phyloP scores from a whole-genome alignment of 2,329 filamentous ascomycete species.

The Aspergillus unguis region DNA sequence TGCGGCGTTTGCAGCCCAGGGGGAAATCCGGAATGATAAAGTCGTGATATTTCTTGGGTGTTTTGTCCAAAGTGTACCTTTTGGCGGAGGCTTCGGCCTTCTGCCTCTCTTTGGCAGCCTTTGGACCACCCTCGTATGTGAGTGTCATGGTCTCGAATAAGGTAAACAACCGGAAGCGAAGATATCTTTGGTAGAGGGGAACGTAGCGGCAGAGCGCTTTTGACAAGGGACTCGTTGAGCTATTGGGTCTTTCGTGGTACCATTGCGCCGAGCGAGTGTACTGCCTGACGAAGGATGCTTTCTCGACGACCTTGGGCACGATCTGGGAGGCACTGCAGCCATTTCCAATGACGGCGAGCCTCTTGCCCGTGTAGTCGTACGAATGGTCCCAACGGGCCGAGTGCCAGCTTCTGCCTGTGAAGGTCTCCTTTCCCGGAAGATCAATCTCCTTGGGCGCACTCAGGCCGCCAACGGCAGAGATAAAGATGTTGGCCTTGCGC shows the following conservation, averaged over 20 bases:
- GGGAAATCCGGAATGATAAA: slow-evolving; percentile 18
- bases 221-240: slow-evolving; percentile 24
- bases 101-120: slow-evolving; percentile 13
- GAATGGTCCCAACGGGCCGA: slow-evolving; percentile 28
- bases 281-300: slow-evolving; percentile 24
- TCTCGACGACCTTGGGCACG: slow-evolving; percentile 23
- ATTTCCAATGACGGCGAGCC: slow-evolving; percentile 31
- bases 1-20: slow-evolving; percentile 8
- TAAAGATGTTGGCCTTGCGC: slow-evolving; percentile 14
- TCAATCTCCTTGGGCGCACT: slow-evolving; percentile 24
- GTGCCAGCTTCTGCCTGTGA: slow-evolving; percentile 28
- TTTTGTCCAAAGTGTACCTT: slow-evolving; percentile 19
- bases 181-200: slow-evolving; percentile 20
- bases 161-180: slow-evolving; percentile 20
- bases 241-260: slow-evolving; percentile 36
- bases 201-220: slow-evolving; percentile 28
- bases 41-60: slow-evolving; percentile 20
- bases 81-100: slow-evolving; percentile 14
- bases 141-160: slow-evolving; percentile 17
- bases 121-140: slow-evolving; percentile 18
- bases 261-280: slow-evolving; percentile 28
- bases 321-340: slow-evolving; percentile 33
- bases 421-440: slow-evolving; percentile 27
- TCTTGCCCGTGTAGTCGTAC: slow-evolving; percentile 23
- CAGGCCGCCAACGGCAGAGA: slow-evolving; percentile 28